Evolutionary conservation across 2,329 filamentous ascomycete species (phyloP), one percentile per base, ranked within the genome.

Genomic region (Cryphonectria naterciae): DNA sequence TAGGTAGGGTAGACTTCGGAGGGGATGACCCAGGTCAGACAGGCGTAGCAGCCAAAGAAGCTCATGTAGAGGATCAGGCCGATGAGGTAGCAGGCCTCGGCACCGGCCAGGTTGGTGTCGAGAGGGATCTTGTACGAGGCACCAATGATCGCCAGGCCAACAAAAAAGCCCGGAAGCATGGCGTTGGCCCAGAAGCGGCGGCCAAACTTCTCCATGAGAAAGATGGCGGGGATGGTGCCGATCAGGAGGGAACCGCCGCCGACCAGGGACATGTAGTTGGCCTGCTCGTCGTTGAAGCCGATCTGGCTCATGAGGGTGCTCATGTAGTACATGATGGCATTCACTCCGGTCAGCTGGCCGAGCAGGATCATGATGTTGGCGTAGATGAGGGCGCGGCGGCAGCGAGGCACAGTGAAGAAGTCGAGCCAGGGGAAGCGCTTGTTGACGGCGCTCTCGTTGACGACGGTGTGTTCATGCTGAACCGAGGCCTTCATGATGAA

Each of bases 231-330:
- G 46, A 92, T 89, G 0, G 90, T 91, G 32, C 90, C 91, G 22
- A 93, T 75, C 0, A 93, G 84, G 0, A 93, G 84, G 0, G 90
- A 82, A 4, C 89, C 91, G 37, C 91, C 91, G 3, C 91, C 91
- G 19, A 93, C 91, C 0, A 93, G 85, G 0, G 91, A 92, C 91
- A 93, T 93, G 84, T 92, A 93, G 71, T 90, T 92, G 22, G 89
- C 81, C 65, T 90, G 79, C 70, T 87, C 84, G 10, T 85, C 80
- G 75, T 89, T 79, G 79, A 93, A 93, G 17, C 91, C 91, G 60
- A 93, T 89, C 75, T 90, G 86, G 65, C 80, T 81, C 89, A 93
- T 92, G 8, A 93, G 81, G 0, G 88, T 84, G 0, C 84, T 85
- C 90, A 93, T 92, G 81, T 92, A 93, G 80, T 93, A 93, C 85